Evolutionary conservation across 2,329 filamentous ascomycete genomes (phyloP).

Genomic region (Xylaria sp.): DNA sequence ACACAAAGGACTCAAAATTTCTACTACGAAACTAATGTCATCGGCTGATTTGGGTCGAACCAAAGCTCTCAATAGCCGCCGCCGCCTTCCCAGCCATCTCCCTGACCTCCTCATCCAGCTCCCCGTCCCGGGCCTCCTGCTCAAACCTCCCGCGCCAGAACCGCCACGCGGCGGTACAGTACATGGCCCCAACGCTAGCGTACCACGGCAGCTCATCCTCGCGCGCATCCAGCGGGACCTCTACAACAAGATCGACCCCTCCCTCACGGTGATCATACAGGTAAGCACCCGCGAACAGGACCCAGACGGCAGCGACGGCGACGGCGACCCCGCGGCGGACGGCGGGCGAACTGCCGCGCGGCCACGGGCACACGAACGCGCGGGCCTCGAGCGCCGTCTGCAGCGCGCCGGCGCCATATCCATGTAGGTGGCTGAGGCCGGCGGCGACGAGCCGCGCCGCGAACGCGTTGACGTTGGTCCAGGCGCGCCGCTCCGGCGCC

Average conservation of each 20-base stretch:
- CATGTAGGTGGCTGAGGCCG: neutral
- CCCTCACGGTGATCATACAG: constrained; percentile 4
- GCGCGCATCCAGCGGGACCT: neutral
- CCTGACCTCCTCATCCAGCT: constrained; percentile 9
- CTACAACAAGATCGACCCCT: neutral
- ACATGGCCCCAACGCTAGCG: neutral
- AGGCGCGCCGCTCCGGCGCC: constrained; percentile 15
- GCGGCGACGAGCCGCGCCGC: constrained; percentile 15
- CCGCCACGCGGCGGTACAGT: constrained; percentile 8
- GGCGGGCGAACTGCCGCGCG: neutral
- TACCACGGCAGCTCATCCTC: constrained; percentile 14
- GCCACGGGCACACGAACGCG: neutral
- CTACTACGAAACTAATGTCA: neutral
- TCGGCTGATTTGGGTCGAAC: too few relatives aligned
- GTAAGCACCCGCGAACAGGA: constrained; percentile 7
- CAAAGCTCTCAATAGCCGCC: constrained; percentile 2
- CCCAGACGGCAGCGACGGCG: constrained; percentile 11
- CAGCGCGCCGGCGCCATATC: constrained; percentile 9
- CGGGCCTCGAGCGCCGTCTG: constrained; percentile 39
- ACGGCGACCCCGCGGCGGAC: neutral
- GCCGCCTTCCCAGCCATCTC: constrained; percentile 8
- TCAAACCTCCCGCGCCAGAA: constrained; percentile 13
- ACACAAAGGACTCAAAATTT: too few relatives aligned
- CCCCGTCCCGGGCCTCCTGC: constrained; percentile 11
- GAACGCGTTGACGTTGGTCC: constrained; percentile 22